Evolutionary conservation across 768 basidiomycete species (phyloP), one percentile per base, ranked within the genome.

Genomic region (Cantharellus anzutake): DNA sequence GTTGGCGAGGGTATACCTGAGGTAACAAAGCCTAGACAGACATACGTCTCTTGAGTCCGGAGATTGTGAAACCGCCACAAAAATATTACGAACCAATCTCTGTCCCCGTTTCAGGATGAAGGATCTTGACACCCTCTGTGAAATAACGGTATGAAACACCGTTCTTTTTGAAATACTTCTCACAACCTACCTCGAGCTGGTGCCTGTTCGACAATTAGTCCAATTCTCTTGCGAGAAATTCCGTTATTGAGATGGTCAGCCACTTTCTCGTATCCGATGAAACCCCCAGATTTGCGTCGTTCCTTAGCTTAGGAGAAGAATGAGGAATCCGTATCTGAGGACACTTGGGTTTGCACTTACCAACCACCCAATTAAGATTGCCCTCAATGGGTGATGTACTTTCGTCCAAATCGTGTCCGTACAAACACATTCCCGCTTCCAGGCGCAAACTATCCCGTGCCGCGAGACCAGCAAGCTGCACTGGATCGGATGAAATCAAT

Each of bases 1-100:
- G 89, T 84, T 0, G 93, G 94, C 0, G 91, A 91, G 11, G 96
- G 96, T 63, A 98, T 96, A 52, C 94, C 96, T 0, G 92, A 97
- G 0, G 93, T 99, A 52, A 98, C 79, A 7, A 71, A 68, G 41
- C 90, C 89, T 80, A 68, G 51, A 11, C 37, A 60, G 37, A n/a
- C 57, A 3, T 51, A 61, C 53, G 35, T 53, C 51, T 11, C 16
- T 11, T 20, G 37, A 5, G 3, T 58, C 37, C 34, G 55, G 39
- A 37, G 51, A 29, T 1, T 7, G 41, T 3, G 37, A 63, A 4
- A 44, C 52, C 29, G 39, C 41, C 56, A 59, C 2, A 39, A 16
- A 42, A 48, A 57, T 14, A 5, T n/a, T 11, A 55, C 77, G 62
- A 37, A 82, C 88, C 86, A 41, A 92, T 74, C 42, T 72, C 71